phyloP scores from a whole-genome alignment of 2,329 filamentous ascomycete genomes.

The Polychaeton citri region DNA sequence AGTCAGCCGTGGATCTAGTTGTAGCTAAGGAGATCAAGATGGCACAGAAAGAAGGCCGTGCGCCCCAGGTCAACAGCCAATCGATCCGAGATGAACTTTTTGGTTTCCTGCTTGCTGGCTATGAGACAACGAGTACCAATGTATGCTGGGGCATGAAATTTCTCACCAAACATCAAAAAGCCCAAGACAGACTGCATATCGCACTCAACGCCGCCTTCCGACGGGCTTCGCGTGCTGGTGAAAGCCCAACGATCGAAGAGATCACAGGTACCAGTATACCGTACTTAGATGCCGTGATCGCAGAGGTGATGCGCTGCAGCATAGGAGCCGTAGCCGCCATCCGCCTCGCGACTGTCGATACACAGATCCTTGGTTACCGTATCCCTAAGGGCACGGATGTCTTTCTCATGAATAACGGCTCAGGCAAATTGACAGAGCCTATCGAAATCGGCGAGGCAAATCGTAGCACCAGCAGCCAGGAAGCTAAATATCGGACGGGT shows the following conservation, averaged over 20 bases:
- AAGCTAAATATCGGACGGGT: conserved; percentile 13
- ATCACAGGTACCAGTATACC: conserved; percentile 14
- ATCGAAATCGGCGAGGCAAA: conserved; percentile 15
- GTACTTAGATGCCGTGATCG: conserved; percentile 30
- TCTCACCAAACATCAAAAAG: no score
- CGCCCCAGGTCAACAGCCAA: conserved; percentile 13
- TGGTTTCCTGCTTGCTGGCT: conserved; percentile 21
- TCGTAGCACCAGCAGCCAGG: conserved; percentile 18
- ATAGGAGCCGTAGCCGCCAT: conserved; percentile 12
- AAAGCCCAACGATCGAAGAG: conserved; percentile 18
- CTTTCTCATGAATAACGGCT: conserved; percentile 14
- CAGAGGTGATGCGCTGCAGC: conserved; percentile 26
- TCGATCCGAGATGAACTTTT: conserved; percentile 17
- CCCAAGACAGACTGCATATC: no score
- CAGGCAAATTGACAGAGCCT: conserved; percentile 9
- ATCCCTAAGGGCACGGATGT: conserved; percentile 28
- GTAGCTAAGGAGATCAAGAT: conserved; percentile 20
- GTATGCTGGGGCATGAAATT: no score
- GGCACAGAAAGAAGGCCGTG: conserved; percentile 21
- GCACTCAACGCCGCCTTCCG: no score
- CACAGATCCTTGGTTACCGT: conserved; percentile 26
- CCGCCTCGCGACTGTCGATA: conserved; percentile 24
- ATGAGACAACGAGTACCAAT: no score
- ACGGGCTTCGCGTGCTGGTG: no score
- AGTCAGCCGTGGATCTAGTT: conserved; percentile 24